phyloP scores from a whole-genome alignment of 1,139 yeast species.

The Saccharomycopsis phalli region DNA sequence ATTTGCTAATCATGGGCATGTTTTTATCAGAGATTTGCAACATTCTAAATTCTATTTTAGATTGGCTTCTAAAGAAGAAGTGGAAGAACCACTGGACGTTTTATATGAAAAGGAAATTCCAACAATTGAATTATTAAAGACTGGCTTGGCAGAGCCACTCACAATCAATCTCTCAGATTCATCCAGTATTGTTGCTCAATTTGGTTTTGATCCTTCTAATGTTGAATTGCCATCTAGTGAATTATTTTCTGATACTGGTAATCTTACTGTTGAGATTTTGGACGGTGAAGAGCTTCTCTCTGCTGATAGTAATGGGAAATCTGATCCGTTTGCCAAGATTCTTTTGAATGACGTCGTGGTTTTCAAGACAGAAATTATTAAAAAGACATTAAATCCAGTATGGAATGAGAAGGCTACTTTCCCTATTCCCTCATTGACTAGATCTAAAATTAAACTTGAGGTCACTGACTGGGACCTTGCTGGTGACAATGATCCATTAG shows the following conservation, averaged over 20 bases:
- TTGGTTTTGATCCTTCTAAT: conserved; percentile 54
- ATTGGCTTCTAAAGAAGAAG: conserved; percentile 42
- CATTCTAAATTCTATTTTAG: conserved; percentile 51
- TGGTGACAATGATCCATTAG: conserved; percentile 55
- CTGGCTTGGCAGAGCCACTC: conserved; percentile 39
- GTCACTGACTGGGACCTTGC: conserved; percentile 74
- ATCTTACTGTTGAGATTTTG: conserved; percentile 44
- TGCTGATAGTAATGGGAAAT: conserved; percentile 64
- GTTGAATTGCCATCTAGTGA: conserved; percentile 48
- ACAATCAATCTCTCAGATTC: conserved; percentile 37
- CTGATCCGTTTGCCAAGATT: conserved; percentile 57
- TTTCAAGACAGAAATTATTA: conserved; percentile 49
- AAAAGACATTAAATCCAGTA: conserved; percentile 57
- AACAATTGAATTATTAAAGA: conserved; percentile 45
- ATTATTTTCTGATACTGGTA: conserved; percentile 60
- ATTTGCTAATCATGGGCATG: conserved; percentile 38
- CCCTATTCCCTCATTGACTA: conserved; percentile 54
- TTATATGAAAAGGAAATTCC: conserved; percentile 39
- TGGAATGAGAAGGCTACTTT: conserved; percentile 60
- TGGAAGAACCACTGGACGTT: conserved; percentile 40
- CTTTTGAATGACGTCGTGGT: conserved; percentile 45
- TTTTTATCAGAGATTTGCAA: conserved; percentile 61
- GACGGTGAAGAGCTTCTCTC: conserved; percentile 45
- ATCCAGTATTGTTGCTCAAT: conserved; percentile 33
- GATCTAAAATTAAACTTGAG: conserved; percentile 39